Evolutionary conservation across 176 grass and related monocot species (phyloP), one percentile per base, ranked within the genome.

Genomic region (Carex parvula): DNA sequence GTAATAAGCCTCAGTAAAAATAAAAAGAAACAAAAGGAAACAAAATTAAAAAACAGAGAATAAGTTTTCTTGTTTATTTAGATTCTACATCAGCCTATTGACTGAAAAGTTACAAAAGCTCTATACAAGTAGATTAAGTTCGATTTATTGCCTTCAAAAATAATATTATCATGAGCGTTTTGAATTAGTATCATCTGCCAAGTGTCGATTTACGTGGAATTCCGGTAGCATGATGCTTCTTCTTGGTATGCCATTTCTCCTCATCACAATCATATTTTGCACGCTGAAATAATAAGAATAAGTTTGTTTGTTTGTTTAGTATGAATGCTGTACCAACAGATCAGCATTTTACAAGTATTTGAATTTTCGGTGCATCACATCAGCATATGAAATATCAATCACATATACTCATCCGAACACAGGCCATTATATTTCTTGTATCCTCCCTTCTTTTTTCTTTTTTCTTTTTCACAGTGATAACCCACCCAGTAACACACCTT

Each of bases 261-360:
- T 82, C 61, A 14, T 82, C 80, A 17, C 21, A 14, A 24, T 67
- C 41, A 46, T 64, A 82, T 54, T 82, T 48, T 48, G 59, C 59
- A 44, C 80, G 80, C 80, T 82, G 59, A 81, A 64, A 81, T 18
- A 79, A 9, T 14, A 82, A 15, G 46, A 50, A 50, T 50, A 50
- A 50, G 46, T 12, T 12, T 50, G 46, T 50, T 12, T 50, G 46
- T 50, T 10, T 50, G 46, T 11, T 50, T 50, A 50, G 46, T 50
- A 42, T 26, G 18, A 42, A 72, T 72, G 24, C 18, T 50, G 10
- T 50, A 29, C 71, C 5, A 22, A 76, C 17, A 76, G 32, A 26
- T 26, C 26, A 44, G 58, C 60, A 81, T 42, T 3, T 42, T 46
- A 46, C 6, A 82, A 82, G 12, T 50, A 50, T 11, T 11, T 6